Conservation (phyloP, 768 basidiomycete species). For the Tephrocybe sp. region DNA sequence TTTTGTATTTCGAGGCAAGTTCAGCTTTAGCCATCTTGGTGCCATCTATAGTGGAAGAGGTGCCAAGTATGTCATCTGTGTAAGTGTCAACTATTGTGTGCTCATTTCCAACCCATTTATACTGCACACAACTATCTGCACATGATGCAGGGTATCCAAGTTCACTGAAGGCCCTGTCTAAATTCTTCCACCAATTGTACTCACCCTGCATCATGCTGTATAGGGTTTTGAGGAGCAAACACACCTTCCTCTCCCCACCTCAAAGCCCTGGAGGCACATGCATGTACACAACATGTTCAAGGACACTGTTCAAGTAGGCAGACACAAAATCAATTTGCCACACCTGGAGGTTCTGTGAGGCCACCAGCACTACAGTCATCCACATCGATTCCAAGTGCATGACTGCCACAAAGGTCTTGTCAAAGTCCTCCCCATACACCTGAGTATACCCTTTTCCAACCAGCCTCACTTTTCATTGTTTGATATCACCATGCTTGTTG, state of each 20-base stretch:
- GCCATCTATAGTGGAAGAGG: conserved; percentile 5
- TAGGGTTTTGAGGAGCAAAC: conserved; percentile 23
- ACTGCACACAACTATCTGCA: conserved; percentile 20
- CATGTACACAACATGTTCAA: conserved; percentile 22
- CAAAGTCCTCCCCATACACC: conserved; percentile 31
- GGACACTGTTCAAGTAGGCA: conserved; percentile 31
- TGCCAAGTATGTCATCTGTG: conserved; percentile 16
- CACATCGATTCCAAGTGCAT: conserved; percentile 16
- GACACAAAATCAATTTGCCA: conserved; percentile 33
- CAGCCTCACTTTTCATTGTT: conserved; percentile 23
- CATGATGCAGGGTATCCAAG: conserved; percentile 16
- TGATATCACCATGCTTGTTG: conserved; percentile 21
- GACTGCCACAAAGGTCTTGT: conserved; percentile 19
- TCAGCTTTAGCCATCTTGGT: not conserved
- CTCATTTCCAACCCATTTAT: not conserved
- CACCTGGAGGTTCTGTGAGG: too few species aligned
- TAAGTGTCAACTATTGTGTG: conserved; percentile 18
- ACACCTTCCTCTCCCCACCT: conserved; percentile 16
- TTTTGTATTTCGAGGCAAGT: not conserved
- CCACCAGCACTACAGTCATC: too few species aligned
- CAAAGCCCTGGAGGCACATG: conserved; percentile 17
- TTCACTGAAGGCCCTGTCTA: conserved; percentile 2
- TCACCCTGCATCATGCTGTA: conserved; percentile 23
- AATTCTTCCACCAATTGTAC: conserved; percentile 18
- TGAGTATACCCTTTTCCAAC: conserved; percentile 30